Percentiles rank a stretch among this genome's conserved stretches.
Conservation (phyloP, 257 asterid genomes). For the Dorcoceras hygrometricum region DNA sequence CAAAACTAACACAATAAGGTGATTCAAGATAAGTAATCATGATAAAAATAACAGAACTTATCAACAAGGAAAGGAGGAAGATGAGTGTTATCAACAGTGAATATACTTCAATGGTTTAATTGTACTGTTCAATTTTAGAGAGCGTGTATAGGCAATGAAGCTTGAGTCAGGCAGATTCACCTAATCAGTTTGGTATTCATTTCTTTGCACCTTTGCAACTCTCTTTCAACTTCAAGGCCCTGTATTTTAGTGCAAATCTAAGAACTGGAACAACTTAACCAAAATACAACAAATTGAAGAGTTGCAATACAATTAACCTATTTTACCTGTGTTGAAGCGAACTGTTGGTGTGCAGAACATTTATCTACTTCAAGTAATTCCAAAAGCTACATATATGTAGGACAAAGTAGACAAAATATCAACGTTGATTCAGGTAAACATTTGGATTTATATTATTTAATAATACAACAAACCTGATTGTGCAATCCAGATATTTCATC, state of each 20-base stretch:
- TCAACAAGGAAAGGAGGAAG: slow-evolving; percentile 7
- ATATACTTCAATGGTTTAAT: slow-evolving; percentile 13
- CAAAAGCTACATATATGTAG: slow-evolving; percentile 32
- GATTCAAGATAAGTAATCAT: slow-evolving; percentile 3
- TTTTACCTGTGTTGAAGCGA: slow-evolving; percentile 29
- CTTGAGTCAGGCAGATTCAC: slow-evolving; percentile 26
- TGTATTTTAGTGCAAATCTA: slow-evolving; percentile 27
- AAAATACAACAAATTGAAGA: neutral
- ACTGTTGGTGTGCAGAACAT: slow-evolving; percentile 23
- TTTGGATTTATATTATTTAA: neutral
- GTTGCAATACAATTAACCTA: slow-evolving; percentile 31
- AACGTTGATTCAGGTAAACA: slow-evolving; percentile 10
- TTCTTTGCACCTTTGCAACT: slow-evolving; percentile 39
- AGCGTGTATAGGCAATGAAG: slow-evolving; percentile 4
- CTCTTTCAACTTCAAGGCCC: slow-evolving; percentile 41
- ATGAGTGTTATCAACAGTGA: slow-evolving; percentile 5
- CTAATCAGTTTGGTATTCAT: slow-evolving; percentile 50
- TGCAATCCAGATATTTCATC: slow-evolving; percentile 52
- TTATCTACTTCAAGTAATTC: slow-evolving; percentile 37
- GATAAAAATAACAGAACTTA: neutral
- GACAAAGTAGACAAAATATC: slow-evolving; percentile 22
- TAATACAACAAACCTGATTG: slow-evolving; percentile 42
- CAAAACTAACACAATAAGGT: neutral
- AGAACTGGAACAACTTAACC: slow-evolving; percentile 4
- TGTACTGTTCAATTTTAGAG: slow-evolving; percentile 15